Evolutionary conservation across 1,284 basidiomycete genomes (phyloP), one percentile per base, ranked within the genome.

Genomic region (Polyporus tsugae): DNA sequence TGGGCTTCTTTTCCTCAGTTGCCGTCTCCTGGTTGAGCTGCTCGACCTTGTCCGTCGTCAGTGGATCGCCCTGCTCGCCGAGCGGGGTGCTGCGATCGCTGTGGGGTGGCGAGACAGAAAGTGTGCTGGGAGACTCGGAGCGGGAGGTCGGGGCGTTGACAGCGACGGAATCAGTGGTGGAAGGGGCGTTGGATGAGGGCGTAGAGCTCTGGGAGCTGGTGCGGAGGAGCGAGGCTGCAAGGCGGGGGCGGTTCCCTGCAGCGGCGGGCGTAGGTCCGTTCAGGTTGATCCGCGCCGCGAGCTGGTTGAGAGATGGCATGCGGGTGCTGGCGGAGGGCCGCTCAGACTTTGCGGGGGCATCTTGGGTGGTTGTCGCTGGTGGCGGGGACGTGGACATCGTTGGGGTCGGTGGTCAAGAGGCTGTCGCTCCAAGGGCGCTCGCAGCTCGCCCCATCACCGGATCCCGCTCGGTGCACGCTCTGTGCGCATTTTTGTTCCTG

Each of bases 301-400:
- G 88, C 79, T 93, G 91, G 80, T 92, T 91, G 17, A 94, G 85
- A n/a, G 92, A 92, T 0, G 91, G 91, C 59, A 90, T 82, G 49
- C 90, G 86, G 13, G 76, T 39, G 33, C 76, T 75, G 6, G 79
- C 29, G 9, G 73, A 63, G 22, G 80, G 65, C 25, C 82, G 79
- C 64, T 86, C 84, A 13, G 82, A 75, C 73, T 84, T 86, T 55
- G 58, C 33, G 49, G 82, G 75, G 4, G 77, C 80, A 67, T 82
- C 79, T 39, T 61, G 65, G 10, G 75, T 57, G 4, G 74, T 63
- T 33, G 74, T 60, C 38, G 74, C 62, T 42, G 76, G 65, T 46
- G 74, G 73, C 10, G 79, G 67, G 62, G 76, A 68, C 36, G 76
- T 76, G 25, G 76, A 73, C 78, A 79, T 79, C 60, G 77, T 78